Percentiles rank a stretch among this genome's conserved stretches.
These are phyloP conservation scores for Pleurotus ostreatus DNA, from an alignment of 768 basidiomycete genomes.

Conservation along the genomic window DNA sequence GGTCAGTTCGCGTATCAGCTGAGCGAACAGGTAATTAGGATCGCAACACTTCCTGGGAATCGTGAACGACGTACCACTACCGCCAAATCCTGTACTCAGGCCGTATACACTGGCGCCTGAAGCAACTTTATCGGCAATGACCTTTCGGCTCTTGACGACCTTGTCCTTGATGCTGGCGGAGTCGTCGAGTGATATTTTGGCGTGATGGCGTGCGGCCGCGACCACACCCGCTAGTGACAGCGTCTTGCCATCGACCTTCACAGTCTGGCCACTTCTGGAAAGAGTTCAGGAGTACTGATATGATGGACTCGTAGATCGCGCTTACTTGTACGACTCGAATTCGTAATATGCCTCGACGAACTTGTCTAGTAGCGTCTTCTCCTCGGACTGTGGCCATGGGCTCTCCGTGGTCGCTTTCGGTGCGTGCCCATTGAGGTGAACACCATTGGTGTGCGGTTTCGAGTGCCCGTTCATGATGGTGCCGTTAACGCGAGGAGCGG, in stretches of 20 bases:
- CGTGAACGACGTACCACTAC: conserved; percentile 46
- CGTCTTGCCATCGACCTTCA: conserved; percentile 60
- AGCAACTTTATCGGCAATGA: conserved; percentile 67
- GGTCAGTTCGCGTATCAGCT: conserved; percentile 74
- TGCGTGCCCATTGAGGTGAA: background rate
- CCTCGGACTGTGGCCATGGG: background rate
- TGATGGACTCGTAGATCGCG: background rate
- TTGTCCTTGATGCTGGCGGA: conserved; percentile 41
- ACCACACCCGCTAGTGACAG: conserved; percentile 66
- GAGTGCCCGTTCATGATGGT: background rate
- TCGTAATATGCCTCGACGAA: conserved; percentile 50
- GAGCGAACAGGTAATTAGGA: background rate
- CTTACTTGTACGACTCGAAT: conserved; percentile 53
- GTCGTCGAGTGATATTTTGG: conserved; percentile 38
- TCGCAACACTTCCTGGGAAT: background rate
- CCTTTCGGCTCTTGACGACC: conserved; percentile 58
- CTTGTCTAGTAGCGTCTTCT: conserved; percentile 11
- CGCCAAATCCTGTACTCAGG: conserved; percentile 77
- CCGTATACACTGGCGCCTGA: conserved; percentile 74
- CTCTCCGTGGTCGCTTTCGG: background rate
- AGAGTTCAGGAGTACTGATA: too few relatives aligned
- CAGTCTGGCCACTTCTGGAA: conserved; percentile 43
- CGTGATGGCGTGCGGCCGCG: conserved; percentile 58
- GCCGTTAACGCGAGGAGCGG: background rate
- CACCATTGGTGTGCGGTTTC: conserved; percentile 1